Percentiles rank a stretch among this genome's conserved stretches.
Evolutionary conservation across 257 asterid genomes (phyloP).

Genomic region (Cordia subcordata): DNA sequence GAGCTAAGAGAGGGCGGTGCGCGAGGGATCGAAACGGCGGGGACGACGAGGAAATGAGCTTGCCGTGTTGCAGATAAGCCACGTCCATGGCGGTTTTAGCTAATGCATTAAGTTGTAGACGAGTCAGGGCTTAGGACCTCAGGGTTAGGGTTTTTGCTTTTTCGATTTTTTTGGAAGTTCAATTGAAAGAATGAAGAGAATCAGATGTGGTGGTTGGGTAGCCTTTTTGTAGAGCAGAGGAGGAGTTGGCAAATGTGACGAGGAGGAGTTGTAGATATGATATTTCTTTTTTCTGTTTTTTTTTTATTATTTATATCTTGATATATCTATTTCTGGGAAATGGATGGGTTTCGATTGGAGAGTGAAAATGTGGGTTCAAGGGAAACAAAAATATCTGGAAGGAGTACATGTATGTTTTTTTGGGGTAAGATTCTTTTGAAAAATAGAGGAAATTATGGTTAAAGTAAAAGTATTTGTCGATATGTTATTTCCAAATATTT

Average conservation of each 20-base stretch:
- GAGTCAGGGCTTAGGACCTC: not conserved
- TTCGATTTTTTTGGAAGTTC: no score
- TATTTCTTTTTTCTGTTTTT: no score
- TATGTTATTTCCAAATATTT: no score
- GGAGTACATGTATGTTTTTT: no score
- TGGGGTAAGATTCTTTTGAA: no score
- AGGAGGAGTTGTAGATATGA: not conserved
- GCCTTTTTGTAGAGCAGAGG: no score
- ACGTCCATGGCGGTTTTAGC: slow-evolving; percentile 42
- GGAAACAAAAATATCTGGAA: not conserved
- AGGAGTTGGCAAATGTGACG: not conserved
- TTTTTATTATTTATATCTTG: no score
- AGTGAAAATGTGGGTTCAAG: not conserved
- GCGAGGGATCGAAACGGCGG: slow-evolving; percentile 39
- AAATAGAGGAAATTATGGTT: no score
- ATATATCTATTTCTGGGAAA: not conserved
- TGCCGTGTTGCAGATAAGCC: slow-evolving; percentile 33
- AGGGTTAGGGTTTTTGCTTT: slow-evolving; percentile 1
- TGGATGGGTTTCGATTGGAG: not conserved
- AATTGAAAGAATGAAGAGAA: no score
- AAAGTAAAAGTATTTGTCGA: no score
- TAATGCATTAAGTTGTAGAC: not conserved
- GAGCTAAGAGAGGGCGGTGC: slow-evolving; percentile 31
- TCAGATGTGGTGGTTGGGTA: no score
- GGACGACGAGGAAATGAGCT: slow-evolving; percentile 41